Conservation (phyloP, 768 basidiomycete genomes). For the Mycena chlorophos region DNA sequence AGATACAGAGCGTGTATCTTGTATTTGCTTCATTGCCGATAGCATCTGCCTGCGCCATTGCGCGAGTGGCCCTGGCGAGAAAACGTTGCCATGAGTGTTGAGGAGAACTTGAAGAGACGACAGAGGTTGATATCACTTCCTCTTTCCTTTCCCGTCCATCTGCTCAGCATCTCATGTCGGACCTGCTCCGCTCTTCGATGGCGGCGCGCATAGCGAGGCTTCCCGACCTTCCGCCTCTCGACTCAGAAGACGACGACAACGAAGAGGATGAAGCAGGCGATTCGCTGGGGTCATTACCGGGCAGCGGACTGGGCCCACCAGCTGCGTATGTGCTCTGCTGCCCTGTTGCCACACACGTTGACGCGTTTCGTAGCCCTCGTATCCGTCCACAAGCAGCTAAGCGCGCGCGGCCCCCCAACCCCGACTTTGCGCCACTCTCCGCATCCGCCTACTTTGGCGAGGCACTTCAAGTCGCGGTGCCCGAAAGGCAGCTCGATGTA, state of each 20-base stretch:
- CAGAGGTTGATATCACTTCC: too few species aligned
- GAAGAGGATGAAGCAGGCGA: constrained; percentile 52
- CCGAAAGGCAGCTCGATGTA: constrained; percentile 60
- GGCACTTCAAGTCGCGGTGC: constrained; percentile 75
- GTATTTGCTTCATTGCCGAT: too few species aligned
- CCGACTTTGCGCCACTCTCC: constrained; percentile 75
- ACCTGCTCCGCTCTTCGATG: constrained; percentile 76
- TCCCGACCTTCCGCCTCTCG: constrained; percentile 42
- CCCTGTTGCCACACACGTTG: constrained; percentile 11
- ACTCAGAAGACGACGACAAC: constrained; percentile 41
- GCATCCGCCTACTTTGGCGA: constrained; percentile 74
- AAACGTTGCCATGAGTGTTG: too few species aligned
- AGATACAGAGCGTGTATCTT: too few species aligned
- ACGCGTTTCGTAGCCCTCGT: constrained; percentile 20
- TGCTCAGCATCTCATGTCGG: constrained; percentile 63
- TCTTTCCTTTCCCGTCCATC: too few species aligned
- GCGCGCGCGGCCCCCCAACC: constrained; percentile 50
- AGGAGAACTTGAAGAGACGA: too few species aligned
- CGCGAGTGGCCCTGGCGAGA: too few species aligned
- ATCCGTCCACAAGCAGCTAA: constrained; percentile 36
- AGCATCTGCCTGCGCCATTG: too few species aligned
- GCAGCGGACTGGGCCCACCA: constrained; percentile 60
- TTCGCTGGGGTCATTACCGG: constrained; percentile 60
- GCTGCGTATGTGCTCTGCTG: constrained; percentile 50
- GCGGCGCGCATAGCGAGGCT: constrained; percentile 73